Conservation (phyloP, 441 rosid genomes). For the Flueggea neowawraea region DNA sequence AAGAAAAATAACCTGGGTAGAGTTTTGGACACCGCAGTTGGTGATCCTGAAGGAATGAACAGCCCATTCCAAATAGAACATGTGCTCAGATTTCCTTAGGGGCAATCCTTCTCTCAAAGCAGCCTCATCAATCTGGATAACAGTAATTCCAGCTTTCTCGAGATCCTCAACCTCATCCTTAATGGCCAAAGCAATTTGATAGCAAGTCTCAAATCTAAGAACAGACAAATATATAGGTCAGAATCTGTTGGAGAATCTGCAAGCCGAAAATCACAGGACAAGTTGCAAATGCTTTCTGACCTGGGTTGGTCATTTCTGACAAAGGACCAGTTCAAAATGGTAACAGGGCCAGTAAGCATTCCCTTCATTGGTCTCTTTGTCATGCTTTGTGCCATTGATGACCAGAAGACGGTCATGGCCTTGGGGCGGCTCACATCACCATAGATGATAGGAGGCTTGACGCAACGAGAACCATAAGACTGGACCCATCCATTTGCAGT, state of each 20-base stretch:
- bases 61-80: constrained; percentile 86
- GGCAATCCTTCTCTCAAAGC: constrained; percentile 84
- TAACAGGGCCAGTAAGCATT: constrained; percentile 99
- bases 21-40: constrained; percentile 67
- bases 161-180: constrained; percentile 92
- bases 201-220: constrained; percentile 73
- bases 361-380: constrained; percentile 96
- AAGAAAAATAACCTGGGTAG: constrained; percentile 58
- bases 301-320: constrained; percentile 96
- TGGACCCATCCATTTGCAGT: constrained; percentile 98
- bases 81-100: constrained; percentile 75
- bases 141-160: constrained; percentile 70
- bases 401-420: constrained; percentile 99
- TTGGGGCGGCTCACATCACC: constrained; percentile 99
- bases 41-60: constrained; percentile 94
- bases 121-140: constrained; percentile 90
- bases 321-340: constrained; percentile 97
- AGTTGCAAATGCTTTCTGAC: constrained; percentile 33
- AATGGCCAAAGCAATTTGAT: constrained; percentile 88
- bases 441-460: constrained; percentile 95
- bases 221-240: constrained; percentile 7
- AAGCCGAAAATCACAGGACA: constrained; percentile 4
- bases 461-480: constrained; percentile 96
- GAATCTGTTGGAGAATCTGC: constrained; percentile 1
- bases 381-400: constrained; percentile 90